These are phyloP conservation scores for Pezicula radicicola DNA, from an alignment of 2,329 filamentous ascomycete genomes.

Conservation along the genomic window DNA sequence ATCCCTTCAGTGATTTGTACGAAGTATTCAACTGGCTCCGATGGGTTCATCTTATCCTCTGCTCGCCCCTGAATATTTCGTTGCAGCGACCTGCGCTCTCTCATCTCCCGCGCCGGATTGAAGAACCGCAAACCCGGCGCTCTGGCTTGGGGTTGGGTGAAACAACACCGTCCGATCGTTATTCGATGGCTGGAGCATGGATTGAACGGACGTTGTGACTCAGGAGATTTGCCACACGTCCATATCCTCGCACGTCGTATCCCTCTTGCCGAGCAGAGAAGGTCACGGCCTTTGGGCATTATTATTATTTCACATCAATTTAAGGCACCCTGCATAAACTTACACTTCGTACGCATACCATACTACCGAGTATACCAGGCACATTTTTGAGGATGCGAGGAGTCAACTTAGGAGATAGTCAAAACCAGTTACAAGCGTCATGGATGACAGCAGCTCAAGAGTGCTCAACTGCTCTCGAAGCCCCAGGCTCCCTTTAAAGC, in stretches of 20 bases:
- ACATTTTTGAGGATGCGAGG: not conserved
- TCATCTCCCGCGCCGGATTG: not conserved
- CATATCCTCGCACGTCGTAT: not conserved
- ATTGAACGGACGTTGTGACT: not conserved
- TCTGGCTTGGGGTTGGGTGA: not conserved
- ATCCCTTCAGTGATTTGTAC: too few species aligned
- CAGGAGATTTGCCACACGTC: not conserved
- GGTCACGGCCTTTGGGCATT: not conserved
- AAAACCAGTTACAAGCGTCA: not conserved
- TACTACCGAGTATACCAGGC: too few species aligned
- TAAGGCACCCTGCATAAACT: not conserved
- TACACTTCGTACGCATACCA: not conserved
- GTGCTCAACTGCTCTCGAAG: not conserved
- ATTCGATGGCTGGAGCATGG: constrained; percentile 1
- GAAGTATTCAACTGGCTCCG: too few species aligned
- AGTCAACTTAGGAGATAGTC: not conserved
- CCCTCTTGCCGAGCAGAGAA: not conserved
- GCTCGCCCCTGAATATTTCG: too few species aligned
- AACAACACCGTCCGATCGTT: constrained; percentile 1
- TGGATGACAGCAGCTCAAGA: too few species aligned
- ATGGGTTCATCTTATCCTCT: too few species aligned
- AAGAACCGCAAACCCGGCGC: not conserved
- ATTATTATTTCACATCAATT: too few species aligned
- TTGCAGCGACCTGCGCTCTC: too few species aligned
- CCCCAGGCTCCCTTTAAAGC: not conserved